Evolutionary conservation across 257 asterid genomes (phyloP).

Genomic region (Coffea eugenioides): DNA sequence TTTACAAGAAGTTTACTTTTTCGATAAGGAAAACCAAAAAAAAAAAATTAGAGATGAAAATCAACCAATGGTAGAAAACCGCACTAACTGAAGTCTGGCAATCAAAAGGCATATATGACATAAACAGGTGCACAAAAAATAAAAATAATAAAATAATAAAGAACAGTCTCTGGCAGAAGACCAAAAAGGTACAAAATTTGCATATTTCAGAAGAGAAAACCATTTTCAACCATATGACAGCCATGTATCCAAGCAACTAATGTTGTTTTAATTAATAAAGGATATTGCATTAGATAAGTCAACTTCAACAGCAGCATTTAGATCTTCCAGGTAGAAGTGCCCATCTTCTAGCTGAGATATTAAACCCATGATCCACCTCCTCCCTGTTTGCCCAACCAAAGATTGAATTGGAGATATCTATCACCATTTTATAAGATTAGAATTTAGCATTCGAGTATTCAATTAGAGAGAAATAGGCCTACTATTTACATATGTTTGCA

Average conservation of each 20-base stretch:
- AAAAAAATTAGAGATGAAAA: neutral
- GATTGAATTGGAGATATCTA: slow-evolving; percentile 92
- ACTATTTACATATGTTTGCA: neutral
- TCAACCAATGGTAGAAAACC: neutral
- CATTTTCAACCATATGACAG: neutral
- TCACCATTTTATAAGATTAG: slow-evolving; percentile 6
- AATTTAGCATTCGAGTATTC: neutral
- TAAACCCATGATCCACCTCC: slow-evolving; percentile 92
- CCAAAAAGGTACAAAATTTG: slow-evolving; percentile 1
- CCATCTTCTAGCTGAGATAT: slow-evolving; percentile 99
- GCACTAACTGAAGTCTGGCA: neutral
- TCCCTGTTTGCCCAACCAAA: slow-evolving; percentile 81
- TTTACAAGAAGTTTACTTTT: neutral
- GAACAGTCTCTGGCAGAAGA: neutral
- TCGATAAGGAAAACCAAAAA: neutral
- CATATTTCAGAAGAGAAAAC: neutral
- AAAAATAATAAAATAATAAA: too few relatives aligned
- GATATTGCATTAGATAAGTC: slow-evolving; percentile 95
- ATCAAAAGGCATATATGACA: neutral
- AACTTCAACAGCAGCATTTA: slow-evolving; percentile 87
- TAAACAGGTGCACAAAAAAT: neutral
- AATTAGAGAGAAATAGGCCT: neutral
- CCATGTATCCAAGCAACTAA: neutral
- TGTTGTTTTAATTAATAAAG: slow-evolving; percentile 27
- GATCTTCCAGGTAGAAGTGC: slow-evolving; percentile 97